Base-by-base conservation (phyloP, 2,329 filamentous ascomycete genomes). In the Pestalotiopsis sp. region DNA sequence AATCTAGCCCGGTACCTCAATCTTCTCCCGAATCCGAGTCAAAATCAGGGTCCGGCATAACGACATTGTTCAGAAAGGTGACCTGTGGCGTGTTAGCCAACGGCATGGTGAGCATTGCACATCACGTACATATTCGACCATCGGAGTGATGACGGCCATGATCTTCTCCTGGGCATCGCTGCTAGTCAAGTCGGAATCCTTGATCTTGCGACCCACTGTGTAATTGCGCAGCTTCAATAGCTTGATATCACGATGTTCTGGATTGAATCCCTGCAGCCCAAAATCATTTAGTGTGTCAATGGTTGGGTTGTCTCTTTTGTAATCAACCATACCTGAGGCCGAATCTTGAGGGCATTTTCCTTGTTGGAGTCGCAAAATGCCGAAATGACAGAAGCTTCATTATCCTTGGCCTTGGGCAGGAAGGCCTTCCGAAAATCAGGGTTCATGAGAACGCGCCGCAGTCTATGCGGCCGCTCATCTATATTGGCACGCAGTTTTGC, bases 211-310 rank as follows among this genome's bases (percentile, higher is more conserved):
- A 49, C 89, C 86, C 25, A 97, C 81, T 0, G 92, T 95, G 78
- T 92, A 97, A 78, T 91, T 96, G 70, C 90, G 88, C 76, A 98
- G 85, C 74, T 94, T 92, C 67, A 97, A 84, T 66, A 98, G 85
- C 67, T 91, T 89, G 75, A 97, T 94, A 73, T 97, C 92, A 57
- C 87, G 83, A 77, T 97, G 93, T 69, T 93, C 90, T 23, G 87
- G 86, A 59, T 89, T 83, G 77, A 92, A 97, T 61, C 92, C 93
- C 92, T 95, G 76, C 49, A n/a, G 23, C 13, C 57, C 23, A n/a
- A 36, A 59, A 11, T 59, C 3, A 17, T 17, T 36, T 59, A 59
- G 23, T 59, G 20, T 59, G 11, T 13, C 57, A 27, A 59, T 23
- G 39, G 27, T 27, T 13, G 38, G 13, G 11, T 14, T 38, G 62